Evolutionary conservation across 768 basidiomycete species (phyloP).

Genomic region (Auricularia auricula-judae): DNA sequence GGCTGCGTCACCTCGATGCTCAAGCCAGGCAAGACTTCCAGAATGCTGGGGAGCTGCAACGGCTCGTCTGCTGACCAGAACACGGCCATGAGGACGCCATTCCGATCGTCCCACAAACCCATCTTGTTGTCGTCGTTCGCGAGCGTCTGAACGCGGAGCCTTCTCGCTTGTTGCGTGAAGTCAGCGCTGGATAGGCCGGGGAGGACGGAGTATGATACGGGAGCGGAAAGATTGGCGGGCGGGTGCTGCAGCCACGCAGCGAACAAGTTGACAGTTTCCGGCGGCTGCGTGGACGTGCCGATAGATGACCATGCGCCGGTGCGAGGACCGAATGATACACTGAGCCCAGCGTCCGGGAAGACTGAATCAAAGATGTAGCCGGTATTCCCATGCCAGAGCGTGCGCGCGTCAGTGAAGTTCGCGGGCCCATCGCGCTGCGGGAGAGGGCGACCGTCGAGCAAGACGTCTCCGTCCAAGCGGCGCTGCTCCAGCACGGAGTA

Average conservation of each 20-base stretch:
- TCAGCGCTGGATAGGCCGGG: slow-evolving; percentile 33
- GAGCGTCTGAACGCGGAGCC: slow-evolving; percentile 24
- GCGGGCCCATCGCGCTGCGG: slow-evolving; percentile 4
- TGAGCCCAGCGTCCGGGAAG: slow-evolving; percentile 15
- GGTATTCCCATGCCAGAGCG: slow-evolving; percentile 55
- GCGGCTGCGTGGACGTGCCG: slow-evolving; percentile 51
- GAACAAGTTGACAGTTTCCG: slow-evolving; percentile 50
- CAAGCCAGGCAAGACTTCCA: slow-evolving; percentile 3
- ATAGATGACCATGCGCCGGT: slow-evolving; percentile 52
- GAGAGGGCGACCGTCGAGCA: slow-evolving; percentile 26
- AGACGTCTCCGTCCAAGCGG: slow-evolving; percentile 30
- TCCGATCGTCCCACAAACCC: slow-evolving; percentile 37
- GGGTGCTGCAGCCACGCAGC: slow-evolving; percentile 43
- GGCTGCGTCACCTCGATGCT: slow-evolving; percentile 10
- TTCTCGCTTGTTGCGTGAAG: slow-evolving; percentile 29
- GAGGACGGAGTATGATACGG: slow-evolving; percentile 43
- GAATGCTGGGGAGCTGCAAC: slow-evolving; percentile 21
- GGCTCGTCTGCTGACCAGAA: slow-evolving; percentile 46
- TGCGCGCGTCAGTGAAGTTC: slow-evolving; percentile 19
- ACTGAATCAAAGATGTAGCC: slow-evolving; percentile 42
- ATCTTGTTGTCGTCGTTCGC: slow-evolving; percentile 38
- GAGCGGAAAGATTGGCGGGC: slow-evolving; percentile 19
- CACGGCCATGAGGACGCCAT: slow-evolving; percentile 34
- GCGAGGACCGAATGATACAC: slow-evolving; percentile 32
- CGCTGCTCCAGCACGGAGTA: slow-evolving; percentile 61